Evolutionary conservation across 2,329 filamentous ascomycete species (phyloP).

Genomic region (Curvularia sp.): DNA sequence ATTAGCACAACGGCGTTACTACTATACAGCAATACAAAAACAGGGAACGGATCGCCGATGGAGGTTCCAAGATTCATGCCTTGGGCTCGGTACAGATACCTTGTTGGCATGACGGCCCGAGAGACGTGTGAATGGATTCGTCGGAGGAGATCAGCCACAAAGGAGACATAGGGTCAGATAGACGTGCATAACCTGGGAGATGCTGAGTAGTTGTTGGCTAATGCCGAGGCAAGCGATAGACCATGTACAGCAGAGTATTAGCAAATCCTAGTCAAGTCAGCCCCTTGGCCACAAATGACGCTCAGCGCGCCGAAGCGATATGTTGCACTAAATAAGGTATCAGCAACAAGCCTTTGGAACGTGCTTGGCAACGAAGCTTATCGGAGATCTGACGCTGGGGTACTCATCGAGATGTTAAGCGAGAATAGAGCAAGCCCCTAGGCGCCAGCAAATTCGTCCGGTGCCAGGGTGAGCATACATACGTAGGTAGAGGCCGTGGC

Average conservation of each 20-base stretch:
- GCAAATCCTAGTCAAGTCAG: background rate
- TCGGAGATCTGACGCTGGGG: slow-evolving; percentile 18
- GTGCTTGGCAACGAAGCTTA: slow-evolving; percentile 41
- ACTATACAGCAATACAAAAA: background rate
- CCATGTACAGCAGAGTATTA: background rate
- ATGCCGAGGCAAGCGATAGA: background rate
- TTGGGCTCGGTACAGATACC: background rate
- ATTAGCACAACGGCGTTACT: background rate
- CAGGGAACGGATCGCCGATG: background rate
- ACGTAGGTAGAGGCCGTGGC: background rate
- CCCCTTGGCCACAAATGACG: background rate
- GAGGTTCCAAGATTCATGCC: background rate
- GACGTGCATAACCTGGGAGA: background rate
- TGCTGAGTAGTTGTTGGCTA: background rate
- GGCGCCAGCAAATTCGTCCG: background rate
- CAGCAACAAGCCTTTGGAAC: slow-evolving; percentile 32
- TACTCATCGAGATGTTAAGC: slow-evolving; percentile 10
- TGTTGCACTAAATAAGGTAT: slow-evolving; percentile 17
- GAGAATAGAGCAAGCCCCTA: slow-evolving; percentile 12
- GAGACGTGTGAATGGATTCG: background rate
- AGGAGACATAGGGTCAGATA: background rate
- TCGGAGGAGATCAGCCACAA: background rate
- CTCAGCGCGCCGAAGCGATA: background rate
- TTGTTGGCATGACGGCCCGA: background rate
- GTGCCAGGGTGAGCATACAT: background rate